Conservation (phyloP, 768 basidiomycete species). For the Coprinopsis cinerea region DNA sequence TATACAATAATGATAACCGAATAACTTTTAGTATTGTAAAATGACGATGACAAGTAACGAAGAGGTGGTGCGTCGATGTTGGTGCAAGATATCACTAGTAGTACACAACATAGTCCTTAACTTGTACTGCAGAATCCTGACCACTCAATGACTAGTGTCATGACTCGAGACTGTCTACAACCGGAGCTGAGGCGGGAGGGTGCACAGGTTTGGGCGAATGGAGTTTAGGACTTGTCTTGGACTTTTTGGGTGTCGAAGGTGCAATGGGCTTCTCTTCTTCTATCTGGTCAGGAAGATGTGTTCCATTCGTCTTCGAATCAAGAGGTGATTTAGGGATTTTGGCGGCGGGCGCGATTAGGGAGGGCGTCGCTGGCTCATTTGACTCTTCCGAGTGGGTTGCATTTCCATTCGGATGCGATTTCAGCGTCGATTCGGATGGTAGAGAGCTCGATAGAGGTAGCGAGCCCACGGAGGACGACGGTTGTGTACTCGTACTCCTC, state of each 20-base stretch:
- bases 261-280: not conserved
- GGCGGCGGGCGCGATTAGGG: not conserved
- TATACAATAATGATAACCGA: too few species aligned
- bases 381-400: not conserved
- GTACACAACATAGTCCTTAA: too few species aligned
- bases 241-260: not conserved
- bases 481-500: constrained; percentile 30
- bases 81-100: too few species aligned
- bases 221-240: not conserved
- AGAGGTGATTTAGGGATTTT: constrained; percentile 2
- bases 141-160: too few species aligned
- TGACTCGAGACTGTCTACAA: not conserved
- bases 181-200: not conserved
- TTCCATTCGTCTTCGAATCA: not conserved
- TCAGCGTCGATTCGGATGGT: not conserved
- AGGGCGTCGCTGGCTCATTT: constrained; percentile 1
- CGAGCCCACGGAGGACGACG: not conserved
- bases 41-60: too few species aligned
- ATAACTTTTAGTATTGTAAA: too few species aligned
- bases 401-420: not conserved
- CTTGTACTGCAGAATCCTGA: too few species aligned
- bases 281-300: not conserved
- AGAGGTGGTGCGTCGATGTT: too few species aligned
- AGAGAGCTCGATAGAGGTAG: not conserved
- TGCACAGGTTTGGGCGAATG: not conserved